Evolutionary conservation across 225 moss, liverwort and hornwort species (phyloP).

Genomic region (Rhytidiadelphus loreus): DNA sequence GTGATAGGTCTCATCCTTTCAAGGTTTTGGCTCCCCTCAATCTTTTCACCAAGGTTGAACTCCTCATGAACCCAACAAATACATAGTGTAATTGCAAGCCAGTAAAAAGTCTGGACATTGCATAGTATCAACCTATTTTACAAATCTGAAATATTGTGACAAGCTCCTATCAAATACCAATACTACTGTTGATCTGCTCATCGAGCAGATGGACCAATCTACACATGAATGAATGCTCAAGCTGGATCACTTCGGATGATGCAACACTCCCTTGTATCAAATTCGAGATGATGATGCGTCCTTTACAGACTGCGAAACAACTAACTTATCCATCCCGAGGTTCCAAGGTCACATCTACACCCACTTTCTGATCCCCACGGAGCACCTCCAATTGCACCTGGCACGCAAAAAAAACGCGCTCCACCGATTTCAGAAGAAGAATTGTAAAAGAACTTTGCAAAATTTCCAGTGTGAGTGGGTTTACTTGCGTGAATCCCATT

Average conservation of each 20-base stretch:
- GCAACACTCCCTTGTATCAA: background rate
- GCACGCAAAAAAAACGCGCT: background rate
- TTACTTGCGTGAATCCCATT: background rate
- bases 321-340: conserved; percentile 42
- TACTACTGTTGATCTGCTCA: no score
- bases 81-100: background rate
- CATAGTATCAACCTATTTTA: background rate
- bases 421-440: background rate
- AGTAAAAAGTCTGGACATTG: background rate
- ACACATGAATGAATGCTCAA: background rate
- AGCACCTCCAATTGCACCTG: conserved; percentile 91
- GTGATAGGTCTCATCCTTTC: background rate
- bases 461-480: no score
- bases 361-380: conserved; percentile 71
- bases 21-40: no score
- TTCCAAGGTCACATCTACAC: conserved; percentile 73
- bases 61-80: background rate
- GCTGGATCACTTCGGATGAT: background rate
- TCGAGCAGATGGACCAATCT: background rate
- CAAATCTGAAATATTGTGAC: background rate
- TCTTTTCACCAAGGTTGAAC: background rate
- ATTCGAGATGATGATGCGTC: background rate
- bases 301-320: background rate
- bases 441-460: background rate
- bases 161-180: background rate